phyloP scores from a whole-genome alignment of 2,329 filamentous ascomycete genomes.

The Elsinoe perseae region DNA sequence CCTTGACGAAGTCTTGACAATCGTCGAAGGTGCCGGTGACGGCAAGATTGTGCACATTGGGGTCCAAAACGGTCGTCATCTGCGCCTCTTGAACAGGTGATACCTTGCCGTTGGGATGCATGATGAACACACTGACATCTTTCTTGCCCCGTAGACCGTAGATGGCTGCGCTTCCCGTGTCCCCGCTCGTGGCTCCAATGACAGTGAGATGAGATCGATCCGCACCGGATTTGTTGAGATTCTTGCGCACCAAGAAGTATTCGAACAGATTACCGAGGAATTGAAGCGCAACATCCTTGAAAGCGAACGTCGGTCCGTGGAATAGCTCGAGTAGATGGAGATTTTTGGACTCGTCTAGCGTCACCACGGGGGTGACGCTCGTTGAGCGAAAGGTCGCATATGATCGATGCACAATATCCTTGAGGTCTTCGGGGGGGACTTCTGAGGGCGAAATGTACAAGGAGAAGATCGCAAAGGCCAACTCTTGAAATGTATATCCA shows the following conservation, averaged over 20 bases:
- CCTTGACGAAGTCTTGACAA: constrained; percentile 95
- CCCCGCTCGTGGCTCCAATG: constrained; percentile 77
- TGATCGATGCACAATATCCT: constrained; percentile 71
- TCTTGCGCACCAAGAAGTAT: constrained; percentile 71
- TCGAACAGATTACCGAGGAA: constrained; percentile 95
- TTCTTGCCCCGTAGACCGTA: constrained; percentile 93
- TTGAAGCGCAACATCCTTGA: constrained; percentile 91
- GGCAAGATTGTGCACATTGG: constrained; percentile 86
- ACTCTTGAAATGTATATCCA: constrained; percentile 67
- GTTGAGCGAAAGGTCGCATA: constrained; percentile 82
- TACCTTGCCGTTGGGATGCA: constrained; percentile 84
- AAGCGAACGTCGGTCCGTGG: constrained; percentile 90
- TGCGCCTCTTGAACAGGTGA: constrained; percentile 90
- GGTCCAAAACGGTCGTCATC: constrained; percentile 89
- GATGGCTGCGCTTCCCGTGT: constrained; percentile 90
- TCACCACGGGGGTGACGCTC: constrained; percentile 70
- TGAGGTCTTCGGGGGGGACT: constrained; percentile 72
- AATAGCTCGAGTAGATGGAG: constrained; percentile 88
- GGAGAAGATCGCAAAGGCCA: constrained; percentile 77
- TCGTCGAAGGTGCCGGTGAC: constrained; percentile 92
- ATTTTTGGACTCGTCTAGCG: constrained; percentile 63
- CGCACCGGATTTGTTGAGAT: constrained; percentile 58
- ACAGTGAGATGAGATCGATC: constrained; percentile 76
- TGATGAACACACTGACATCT: constrained; percentile 92
- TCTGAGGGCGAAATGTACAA: constrained; percentile 80